A percentile compares a stretch with the other conserved stretches of the same genome.
These are phyloP conservation scores for Thielaviopsis populi DNA, from an alignment of 2,329 filamentous ascomycete genomes.

Conservation along the genomic window DNA sequence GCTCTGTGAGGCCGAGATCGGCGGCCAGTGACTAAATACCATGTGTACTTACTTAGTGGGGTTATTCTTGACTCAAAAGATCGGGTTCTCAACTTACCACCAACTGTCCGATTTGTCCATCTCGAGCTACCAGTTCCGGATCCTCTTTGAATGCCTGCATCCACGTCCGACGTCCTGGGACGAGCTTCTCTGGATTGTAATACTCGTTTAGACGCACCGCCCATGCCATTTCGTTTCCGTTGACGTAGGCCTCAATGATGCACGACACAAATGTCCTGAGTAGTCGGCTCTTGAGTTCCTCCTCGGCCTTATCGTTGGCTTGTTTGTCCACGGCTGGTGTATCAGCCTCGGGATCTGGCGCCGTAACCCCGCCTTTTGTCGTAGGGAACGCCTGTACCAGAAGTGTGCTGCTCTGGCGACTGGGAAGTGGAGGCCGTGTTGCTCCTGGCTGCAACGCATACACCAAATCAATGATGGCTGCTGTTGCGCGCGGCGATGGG, in stretches of 20 bases:
- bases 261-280: constrained; percentile 67
- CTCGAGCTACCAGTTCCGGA: constrained; percentile 42
- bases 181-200: constrained; percentile 46
- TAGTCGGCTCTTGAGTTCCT: constrained; percentile 45
- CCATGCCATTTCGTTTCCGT: constrained; percentile 45
- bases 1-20: constrained; percentile 41
- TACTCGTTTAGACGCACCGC: constrained; percentile 52
- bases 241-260: constrained; percentile 58
- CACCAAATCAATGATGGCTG: constrained; percentile 54
- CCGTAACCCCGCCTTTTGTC: constrained; percentile 25
- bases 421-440: constrained; percentile 48
- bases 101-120: constrained; percentile 56
- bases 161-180: constrained; percentile 46
- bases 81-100: constrained; percentile 34
- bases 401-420: constrained; percentile 41
- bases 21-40: constrained; percentile 41
- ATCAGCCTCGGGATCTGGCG: constrained; percentile 42
- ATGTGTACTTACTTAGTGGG: background rate
- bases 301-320: constrained; percentile 41
- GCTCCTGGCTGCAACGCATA: constrained; percentile 49
- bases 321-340: constrained; percentile 26
- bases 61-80: background rate
- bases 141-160: constrained; percentile 51
- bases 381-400: constrained; percentile 24
- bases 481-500: constrained; percentile 44